Evolutionary conservation across 2,329 filamentous ascomycete species (phyloP), one percentile per base, ranked within the genome.

Genomic region (Botrytis pseudocinerea): DNA sequence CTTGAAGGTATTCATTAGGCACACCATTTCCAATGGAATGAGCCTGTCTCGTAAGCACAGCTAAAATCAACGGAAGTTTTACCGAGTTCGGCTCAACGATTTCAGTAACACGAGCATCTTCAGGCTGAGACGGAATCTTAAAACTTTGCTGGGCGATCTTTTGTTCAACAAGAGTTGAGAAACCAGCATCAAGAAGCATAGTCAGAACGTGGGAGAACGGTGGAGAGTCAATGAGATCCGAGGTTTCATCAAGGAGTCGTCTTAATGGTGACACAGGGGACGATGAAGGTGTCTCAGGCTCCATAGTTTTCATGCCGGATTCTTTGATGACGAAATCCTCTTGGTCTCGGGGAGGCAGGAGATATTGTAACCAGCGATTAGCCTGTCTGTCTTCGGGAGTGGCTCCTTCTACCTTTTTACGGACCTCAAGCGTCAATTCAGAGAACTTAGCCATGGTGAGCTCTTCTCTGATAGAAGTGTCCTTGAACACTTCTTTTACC

Each of bases 191-290:
- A 74, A 98, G 92, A 72, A 98, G 88, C 73, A 93, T 90, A 2
- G 92, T 93, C 62, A 98, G 87, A 51, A 99, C 94, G 79, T 94
- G 92, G 0, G 91, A 89, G 83, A 98, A 98, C 51, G 93, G 89
- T 0, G 96, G 96, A 1, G 96, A 98, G 80, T 99, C 96, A 80
- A 98, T 91, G 38, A 99, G 88, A 81, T 99, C 96, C 57, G 95
- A 93, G 2, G 96, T 98, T 85, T 99, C 96, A 81, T 99, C 95
- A 1, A 99, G 88, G 32, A 99, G 88, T 73, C 93, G 91, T 72
- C 95, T 90, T 72, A 99, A 88, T 5, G 82, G 78, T 12, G 82
- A 80, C 4, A 82, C 74, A 22, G 81, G 80, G 42, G 78, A 76
- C 78, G 80, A 66, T 78, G 82, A 75, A 76, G 79, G 38, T 79